Evolutionary conservation across 2,329 filamentous ascomycete species (phyloP).

Genomic region (Cladosporium halotolerans): DNA sequence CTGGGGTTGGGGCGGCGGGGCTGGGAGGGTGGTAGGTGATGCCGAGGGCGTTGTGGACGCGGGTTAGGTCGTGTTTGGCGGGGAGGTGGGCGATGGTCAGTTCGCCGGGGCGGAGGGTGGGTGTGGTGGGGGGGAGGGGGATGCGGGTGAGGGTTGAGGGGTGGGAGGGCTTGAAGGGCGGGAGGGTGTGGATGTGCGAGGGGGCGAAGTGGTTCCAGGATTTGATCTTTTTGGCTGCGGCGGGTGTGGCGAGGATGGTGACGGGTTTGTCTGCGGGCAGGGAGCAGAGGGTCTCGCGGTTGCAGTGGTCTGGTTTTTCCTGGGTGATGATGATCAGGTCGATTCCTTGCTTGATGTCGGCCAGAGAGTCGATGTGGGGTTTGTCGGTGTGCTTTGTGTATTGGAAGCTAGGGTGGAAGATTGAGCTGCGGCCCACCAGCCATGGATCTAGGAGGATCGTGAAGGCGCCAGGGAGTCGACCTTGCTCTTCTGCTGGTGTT

Average conservation of each 20-base stretch:
- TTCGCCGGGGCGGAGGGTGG: slow-evolving; percentile 54
- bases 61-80: slow-evolving; percentile 54
- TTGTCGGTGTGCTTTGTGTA: slow-evolving; percentile 50
- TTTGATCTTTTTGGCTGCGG: slow-evolving; percentile 58
- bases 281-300: slow-evolving; percentile 61
- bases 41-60: slow-evolving; percentile 60
- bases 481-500: slow-evolving; percentile 28
- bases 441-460: slow-evolving; percentile 68
- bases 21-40: slow-evolving; percentile 59
- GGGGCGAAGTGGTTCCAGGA: slow-evolving; percentile 63
- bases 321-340: slow-evolving; percentile 56
- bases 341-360: slow-evolving; percentile 46
- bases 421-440: slow-evolving; percentile 55
- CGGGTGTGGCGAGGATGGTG: slow-evolving; percentile 59
- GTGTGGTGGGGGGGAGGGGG: slow-evolving; percentile 47
- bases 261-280: slow-evolving; percentile 52
- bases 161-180: slow-evolving; percentile 37
- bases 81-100: slow-evolving; percentile 64
- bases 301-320: slow-evolving; percentile 63
- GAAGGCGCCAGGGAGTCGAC: slow-evolving; percentile 45
- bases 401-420: slow-evolving; percentile 57
- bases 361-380: slow-evolving; percentile 53
- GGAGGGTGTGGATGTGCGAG: slow-evolving; percentile 38
- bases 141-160: slow-evolving; percentile 41
- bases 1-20: background rate